Evolutionary conservation across 2,329 filamentous ascomycete species (phyloP), one percentile per base, ranked within the genome.

Genomic region (Alternaria alternata): DNA sequence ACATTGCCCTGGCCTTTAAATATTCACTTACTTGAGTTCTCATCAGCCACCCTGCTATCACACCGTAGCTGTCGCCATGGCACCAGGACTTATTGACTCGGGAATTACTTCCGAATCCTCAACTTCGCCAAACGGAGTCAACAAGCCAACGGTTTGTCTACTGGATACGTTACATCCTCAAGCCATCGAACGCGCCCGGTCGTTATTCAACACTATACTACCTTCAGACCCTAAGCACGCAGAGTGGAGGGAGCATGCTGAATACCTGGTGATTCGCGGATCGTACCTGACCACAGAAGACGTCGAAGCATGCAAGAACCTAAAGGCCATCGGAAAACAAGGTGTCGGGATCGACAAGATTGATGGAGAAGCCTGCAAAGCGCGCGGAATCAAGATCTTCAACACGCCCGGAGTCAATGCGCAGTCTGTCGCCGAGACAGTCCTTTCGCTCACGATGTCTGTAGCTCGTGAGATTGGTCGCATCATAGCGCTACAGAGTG

Each of bases 331-430:
- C 36, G 80, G 80, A 55, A 84, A 84, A 67, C 82, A 84, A 32
- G 82, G 82, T 1, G 81, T 82, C 1, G 82, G 82, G 1, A 78
- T 83, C 38, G 81, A 84, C 57, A 83, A 81, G 54, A 66, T 71
- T 26, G 81, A 84, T 54, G 66, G 69, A 12, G 67, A 67, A 0
- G 81, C 82, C 3, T 82, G 81, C 53, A 62, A 69, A 4, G 67
- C 71, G 2, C 73, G 78, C 0, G 78, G 74, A 0, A 80, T 84
- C 63, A 76, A 75, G n/a, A 79, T 84, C 28, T 75, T 81, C 63
- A 84, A 84, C 59, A 84, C 82, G 0, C 82, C 82, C 0, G 82
- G 81, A 1, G 78, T 82, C 0, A 84, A 81, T 59, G 77, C 78
- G 0, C 76, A 77, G 2, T 76, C 80, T 2, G 81, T 83, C 0